Evolutionary conservation across 2,329 filamentous ascomycete genomes (phyloP).

Genomic region (Claviceps pazoutovae): DNA sequence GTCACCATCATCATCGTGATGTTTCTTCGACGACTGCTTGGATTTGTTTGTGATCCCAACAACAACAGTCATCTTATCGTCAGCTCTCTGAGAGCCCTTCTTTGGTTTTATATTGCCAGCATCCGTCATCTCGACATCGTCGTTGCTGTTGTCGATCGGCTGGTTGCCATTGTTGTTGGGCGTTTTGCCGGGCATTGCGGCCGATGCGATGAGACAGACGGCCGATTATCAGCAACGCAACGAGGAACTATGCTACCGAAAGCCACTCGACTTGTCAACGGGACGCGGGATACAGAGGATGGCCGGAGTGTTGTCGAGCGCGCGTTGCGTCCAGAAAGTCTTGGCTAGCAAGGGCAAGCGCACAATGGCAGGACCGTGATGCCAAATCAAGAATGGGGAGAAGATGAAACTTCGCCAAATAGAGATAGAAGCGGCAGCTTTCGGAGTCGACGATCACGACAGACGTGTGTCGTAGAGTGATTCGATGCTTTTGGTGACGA

Average conservation of each 20-base stretch:
- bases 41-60: constrained; percentile 57
- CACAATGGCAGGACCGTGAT: constrained; percentile 2
- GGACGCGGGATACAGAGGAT: background rate
- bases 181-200: constrained; percentile 57
- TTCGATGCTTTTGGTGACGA: constrained; percentile 3
- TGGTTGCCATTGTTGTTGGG: constrained; percentile 59
- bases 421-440: background rate
- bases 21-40: constrained; percentile 41
- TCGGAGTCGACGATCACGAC: background rate
- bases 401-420: constrained; percentile 3
- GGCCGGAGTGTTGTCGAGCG: background rate
- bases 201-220: constrained; percentile 4
- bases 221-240: background rate
- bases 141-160: constrained; percentile 51
- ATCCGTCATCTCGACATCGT: constrained; percentile 58
- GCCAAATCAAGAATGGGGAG: background rate
- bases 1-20: constrained; percentile 52
- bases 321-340: constrained; percentile 2
- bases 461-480: background rate
- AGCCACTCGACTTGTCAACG: background rate
- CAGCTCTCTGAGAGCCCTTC: constrained; percentile 49
- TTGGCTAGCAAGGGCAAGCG: constrained; percentile 4
- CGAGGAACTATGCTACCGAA: background rate
- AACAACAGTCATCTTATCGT: constrained; percentile 71
- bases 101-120: constrained; percentile 53